A percentile compares a stretch with the other conserved stretches of the same genome.
These are phyloP conservation scores for Polytolypa hystricis DNA, from an alignment of 2,329 filamentous ascomycete genomes.

Conservation along the genomic window DNA sequence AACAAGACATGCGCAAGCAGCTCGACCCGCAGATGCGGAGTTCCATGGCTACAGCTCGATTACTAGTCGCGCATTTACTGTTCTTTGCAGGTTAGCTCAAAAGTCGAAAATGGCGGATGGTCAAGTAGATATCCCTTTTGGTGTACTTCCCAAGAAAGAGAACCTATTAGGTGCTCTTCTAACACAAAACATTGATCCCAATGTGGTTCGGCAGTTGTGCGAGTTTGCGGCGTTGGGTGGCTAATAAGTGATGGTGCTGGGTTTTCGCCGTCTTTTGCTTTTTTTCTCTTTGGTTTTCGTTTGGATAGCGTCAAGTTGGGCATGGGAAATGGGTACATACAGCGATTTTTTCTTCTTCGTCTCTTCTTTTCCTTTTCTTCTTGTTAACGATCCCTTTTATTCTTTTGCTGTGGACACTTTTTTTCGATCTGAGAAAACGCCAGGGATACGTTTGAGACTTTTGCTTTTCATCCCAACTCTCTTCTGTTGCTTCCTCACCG, in stretches of 20 bases:
- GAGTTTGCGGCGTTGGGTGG: conserved; percentile 48
- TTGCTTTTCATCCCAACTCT: too few relatives aligned
- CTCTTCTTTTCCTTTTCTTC: conserved; percentile 4
- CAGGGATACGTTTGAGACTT: too few relatives aligned
- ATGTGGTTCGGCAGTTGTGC: conserved; percentile 56
- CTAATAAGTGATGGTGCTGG: conserved; percentile 17
- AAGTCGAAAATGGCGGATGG: conserved; percentile 49
- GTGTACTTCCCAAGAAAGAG: conserved; percentile 55
- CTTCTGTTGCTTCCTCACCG: too few relatives aligned
- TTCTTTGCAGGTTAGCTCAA: conserved; percentile 58
- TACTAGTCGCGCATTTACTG: conserved; percentile 54
- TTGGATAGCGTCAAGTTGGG: too few relatives aligned
- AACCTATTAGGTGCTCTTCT: conserved; percentile 56
- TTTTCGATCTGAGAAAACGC: too few relatives aligned
- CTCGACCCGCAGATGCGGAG: conserved; percentile 30
- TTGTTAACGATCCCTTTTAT: conserved; percentile 1
- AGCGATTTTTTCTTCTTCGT: too few relatives aligned
- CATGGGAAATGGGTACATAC: too few relatives aligned
- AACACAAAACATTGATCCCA: conserved; percentile 53
- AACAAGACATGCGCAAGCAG: conserved; percentile 24
- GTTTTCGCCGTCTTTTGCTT: not conserved
- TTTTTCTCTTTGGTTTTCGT: not conserved
- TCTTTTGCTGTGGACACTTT: too few relatives aligned
- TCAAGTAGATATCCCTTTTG: conserved; percentile 44
- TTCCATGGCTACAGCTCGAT: conserved; percentile 41